A percentile compares a stretch with the other conserved stretches of the same genome.
phyloP scores from a whole-genome alignment of 1,139 yeast genomes.

The Yamadazyma songkhlaensis region DNA sequence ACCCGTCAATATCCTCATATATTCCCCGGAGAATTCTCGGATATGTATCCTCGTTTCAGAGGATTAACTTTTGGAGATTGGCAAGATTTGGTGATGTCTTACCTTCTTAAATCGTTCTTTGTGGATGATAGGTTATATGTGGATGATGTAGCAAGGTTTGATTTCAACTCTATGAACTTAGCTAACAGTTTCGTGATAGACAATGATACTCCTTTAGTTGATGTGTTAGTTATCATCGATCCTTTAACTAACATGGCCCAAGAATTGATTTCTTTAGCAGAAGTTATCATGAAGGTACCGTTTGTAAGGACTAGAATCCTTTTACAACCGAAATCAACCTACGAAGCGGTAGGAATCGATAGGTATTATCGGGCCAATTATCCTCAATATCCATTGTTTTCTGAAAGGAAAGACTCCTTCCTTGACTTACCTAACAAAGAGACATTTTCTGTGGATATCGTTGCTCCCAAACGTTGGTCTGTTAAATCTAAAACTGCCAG shows the following conservation, averaged over 20 bases:
- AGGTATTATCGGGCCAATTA: conserved; percentile 57
- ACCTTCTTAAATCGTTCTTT: conserved; percentile 45
- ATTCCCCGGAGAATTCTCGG: conserved; percentile 22
- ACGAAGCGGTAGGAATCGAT: conserved; percentile 45
- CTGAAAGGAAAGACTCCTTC: too few relatives aligned
- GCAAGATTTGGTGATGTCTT: conserved; percentile 46
- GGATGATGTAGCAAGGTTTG: conserved; percentile 43
- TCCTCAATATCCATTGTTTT: conserved; percentile 23
- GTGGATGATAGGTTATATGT: conserved; percentile 32
- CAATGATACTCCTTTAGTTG: conserved; percentile 32
- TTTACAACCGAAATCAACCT: conserved; percentile 52
- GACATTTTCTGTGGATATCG: conserved; percentile 55
- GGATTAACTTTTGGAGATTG: conserved; percentile 27
- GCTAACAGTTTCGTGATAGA: conserved; percentile 30
- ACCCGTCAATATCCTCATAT: conserved; percentile 27
- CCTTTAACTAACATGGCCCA: conserved; percentile 74
- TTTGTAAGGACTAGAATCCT: conserved; percentile 53
- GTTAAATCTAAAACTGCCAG: conserved; percentile 31
- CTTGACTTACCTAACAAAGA: conserved; percentile 44
- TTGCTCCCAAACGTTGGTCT: conserved; percentile 68
- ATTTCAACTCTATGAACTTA: conserved; percentile 36
- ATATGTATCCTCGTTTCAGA: conserved; percentile 16
- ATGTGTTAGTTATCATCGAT: conserved; percentile 61
- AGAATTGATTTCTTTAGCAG: conserved; percentile 49
- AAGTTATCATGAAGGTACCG: conserved; percentile 37